Base-by-base conservation (phyloP, 139 green algal genomes). In the Tetradesmus obliquus region DNA sequence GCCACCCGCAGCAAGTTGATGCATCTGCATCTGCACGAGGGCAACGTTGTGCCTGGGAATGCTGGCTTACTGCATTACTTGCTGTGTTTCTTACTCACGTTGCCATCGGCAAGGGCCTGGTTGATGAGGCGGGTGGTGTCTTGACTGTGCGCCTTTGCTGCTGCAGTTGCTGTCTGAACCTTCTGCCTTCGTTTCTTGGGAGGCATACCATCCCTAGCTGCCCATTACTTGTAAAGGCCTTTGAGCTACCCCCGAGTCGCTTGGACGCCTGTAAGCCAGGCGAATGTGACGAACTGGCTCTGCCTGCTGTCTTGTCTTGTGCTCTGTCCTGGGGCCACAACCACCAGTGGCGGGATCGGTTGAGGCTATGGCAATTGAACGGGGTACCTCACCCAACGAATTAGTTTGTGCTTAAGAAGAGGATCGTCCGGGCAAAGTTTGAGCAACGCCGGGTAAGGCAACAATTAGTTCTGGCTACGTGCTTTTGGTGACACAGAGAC, bases 51-150 rank as follows among this genome's bases (percentile, higher is more conserved):
- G 32, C 32, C 32, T 45, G 32, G 32, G 0, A 45, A 45, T 45
- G 32, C 32, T 45, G 0, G 32, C 32, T 45, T 45, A 0, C 32
- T 45, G 32, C 0, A 45, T 45, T 45, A n/a, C n/a, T n/a, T n/a
- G n/a, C n/a, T n/a, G n/a, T n/a, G n/a, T n/a, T n/a, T n/a, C n/a
- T n/a, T n/a, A n/a, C n/a, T n/a, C n/a, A 94, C 93, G 88, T 89
- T 55, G 5, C 82, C 55, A 24, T 86, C 45, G 6, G 90, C 93
- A 20, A 93, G 17, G 4, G 86, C 87, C 32, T 89, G 71, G 69
- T 92, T 95, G 74, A 95, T 88, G 17, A 82, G 24, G 12, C 91
- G 81, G 3, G 91, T 94, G 45, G 93, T 94, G 6, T 93, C 86
- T 55, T 91, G 84, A 12, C 91, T 86, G 22, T 85, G 91, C 5